phyloP scores from a whole-genome alignment of 257 asterid species.

The Linderniella brevidens region DNA sequence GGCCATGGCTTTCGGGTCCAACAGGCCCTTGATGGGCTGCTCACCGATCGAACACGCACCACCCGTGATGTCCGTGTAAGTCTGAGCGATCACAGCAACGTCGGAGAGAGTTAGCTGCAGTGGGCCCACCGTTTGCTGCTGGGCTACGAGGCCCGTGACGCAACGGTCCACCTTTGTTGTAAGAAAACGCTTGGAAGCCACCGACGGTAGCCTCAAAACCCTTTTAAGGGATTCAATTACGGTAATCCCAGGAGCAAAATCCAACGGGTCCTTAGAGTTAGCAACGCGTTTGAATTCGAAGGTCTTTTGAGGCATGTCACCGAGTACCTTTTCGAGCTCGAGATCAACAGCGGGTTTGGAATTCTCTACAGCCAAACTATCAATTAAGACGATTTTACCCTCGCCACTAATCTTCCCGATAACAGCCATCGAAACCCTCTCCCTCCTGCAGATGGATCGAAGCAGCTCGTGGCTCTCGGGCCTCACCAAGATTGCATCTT shows the following conservation, averaged over 20 bases:
- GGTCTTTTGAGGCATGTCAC: constrained; percentile 93
- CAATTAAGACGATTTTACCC: constrained; percentile 54
- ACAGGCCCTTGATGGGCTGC: constrained; percentile 79
- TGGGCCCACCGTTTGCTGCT: constrained; percentile 98
- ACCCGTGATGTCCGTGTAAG: constrained; percentile 62
- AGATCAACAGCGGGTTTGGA: constrained; percentile 75
- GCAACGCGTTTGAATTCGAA: constrained; percentile 47
- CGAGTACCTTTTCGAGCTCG: constrained; percentile 92
- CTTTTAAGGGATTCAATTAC: constrained; percentile 61
- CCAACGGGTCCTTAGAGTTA: constrained; percentile 50
- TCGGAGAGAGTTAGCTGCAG: constrained; percentile 75
- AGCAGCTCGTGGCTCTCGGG: constrained; percentile 54
- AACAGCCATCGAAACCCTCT: constrained; percentile 87
- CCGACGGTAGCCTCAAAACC: constrained; percentile 77
- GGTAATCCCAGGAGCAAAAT: constrained; percentile 60
- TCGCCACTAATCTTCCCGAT: constrained; percentile 76
- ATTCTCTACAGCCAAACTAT: constrained; percentile 38
- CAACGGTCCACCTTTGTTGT: constrained; percentile 92
- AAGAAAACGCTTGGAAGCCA: constrained; percentile 75
- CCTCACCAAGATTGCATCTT: constrained; percentile 88
- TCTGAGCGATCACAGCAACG: constrained; percentile 84
- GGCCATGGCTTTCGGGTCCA: constrained; percentile 89
- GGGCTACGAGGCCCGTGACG: constrained; percentile 94
- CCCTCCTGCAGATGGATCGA: constrained; percentile 65
- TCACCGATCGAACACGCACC: constrained; percentile 91